phyloP scores from a whole-genome alignment of 2,329 filamentous ascomycete genomes.

The Colletotrichum camelliae region DNA sequence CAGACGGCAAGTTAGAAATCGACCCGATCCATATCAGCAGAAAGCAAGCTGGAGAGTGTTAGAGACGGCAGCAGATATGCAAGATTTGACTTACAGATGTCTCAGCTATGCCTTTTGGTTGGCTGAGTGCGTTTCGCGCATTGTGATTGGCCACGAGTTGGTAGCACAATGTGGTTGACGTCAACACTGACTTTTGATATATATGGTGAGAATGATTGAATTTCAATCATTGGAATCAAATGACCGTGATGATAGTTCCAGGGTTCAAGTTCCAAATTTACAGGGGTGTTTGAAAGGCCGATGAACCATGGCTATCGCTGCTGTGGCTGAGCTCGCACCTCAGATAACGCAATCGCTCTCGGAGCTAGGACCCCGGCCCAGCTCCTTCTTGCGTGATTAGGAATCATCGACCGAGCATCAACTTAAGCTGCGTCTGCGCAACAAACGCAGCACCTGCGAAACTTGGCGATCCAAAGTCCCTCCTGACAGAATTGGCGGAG shows the following conservation, averaged over 20 bases:
- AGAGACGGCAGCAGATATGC: background rate
- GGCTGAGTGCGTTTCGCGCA: background rate
- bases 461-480: background rate
- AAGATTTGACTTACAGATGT: background rate
- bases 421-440: background rate
- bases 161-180: background rate
- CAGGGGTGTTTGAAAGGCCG: background rate
- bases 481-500: background rate
- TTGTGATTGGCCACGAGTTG: background rate
- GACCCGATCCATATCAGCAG: background rate
- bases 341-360: background rate
- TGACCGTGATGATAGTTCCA: background rate
- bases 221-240: background rate
- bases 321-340: background rate
- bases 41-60: background rate
- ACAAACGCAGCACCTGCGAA: background rate
- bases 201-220: background rate
- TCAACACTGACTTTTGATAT: background rate
- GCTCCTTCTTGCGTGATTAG: background rate
- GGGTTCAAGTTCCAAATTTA: background rate
- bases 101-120: background rate
- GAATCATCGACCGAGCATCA: background rate
- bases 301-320: background rate
- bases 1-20: background rate
- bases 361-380: background rate